Conservation (phyloP, 352 stramenopile species). For the Globisporangium alternatum region DNA sequence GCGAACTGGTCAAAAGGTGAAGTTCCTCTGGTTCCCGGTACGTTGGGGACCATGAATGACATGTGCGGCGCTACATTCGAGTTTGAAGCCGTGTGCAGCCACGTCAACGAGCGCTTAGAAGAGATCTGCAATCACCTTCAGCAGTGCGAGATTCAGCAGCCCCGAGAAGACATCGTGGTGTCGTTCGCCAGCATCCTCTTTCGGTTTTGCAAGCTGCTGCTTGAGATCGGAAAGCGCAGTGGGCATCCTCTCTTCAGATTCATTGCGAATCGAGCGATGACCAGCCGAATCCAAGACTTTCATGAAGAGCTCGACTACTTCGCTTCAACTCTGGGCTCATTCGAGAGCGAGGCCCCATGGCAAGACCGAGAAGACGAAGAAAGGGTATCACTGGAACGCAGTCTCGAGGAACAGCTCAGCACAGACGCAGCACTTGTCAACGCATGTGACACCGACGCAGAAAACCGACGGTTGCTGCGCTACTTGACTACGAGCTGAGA, state of each 20-base stretch:
- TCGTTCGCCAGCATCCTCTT: neutral
- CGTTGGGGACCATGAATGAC: neutral
- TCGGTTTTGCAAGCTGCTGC: neutral
- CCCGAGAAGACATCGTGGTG: neutral
- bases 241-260: neutral
- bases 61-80: neutral
- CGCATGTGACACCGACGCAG: no score
- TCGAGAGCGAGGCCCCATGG: no score
- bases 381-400: no score
- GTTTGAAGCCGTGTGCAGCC: neutral
- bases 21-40: neutral
- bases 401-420: no score
- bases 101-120: neutral
- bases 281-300: neutral
- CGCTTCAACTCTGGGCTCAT: neutral
- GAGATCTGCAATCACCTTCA: neutral
- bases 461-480: no score
- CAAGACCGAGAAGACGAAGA: no score
- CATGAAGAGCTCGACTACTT: neutral
- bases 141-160: neutral
- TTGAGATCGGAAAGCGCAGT: neutral
- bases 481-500: no score
- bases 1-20: neutral
- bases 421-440: no score
- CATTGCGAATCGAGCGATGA: neutral